These are phyloP conservation scores for Adansonia madagascariensis DNA, from an alignment of 441 rosid genomes.

Conservation along the genomic window DNA sequence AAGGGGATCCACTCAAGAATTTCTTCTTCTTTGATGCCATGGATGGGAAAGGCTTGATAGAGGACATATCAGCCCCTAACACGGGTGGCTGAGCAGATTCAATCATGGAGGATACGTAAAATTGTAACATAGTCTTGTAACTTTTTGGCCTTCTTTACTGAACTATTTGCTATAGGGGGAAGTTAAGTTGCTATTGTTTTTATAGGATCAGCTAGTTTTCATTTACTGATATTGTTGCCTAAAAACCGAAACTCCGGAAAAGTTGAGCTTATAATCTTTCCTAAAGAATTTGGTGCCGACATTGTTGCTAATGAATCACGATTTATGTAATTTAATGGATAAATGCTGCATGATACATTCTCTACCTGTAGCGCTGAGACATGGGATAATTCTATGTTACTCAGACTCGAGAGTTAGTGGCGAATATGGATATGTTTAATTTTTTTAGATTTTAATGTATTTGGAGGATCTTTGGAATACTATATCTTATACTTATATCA, in stretches of 20 bases:
- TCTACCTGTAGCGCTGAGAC: neutral
- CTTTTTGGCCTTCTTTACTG: neutral
- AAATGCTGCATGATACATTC: neutral
- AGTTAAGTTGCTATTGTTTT: neutral
- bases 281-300: neutral
- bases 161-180: too few relatives aligned
- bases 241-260: neutral
- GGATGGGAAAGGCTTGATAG: conserved; percentile 62
- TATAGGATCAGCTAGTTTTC: conserved; percentile 5
- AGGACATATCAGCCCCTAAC: conserved; percentile 64
- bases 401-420: too few relatives aligned
- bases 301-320: neutral
- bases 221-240: neutral
- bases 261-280: neutral
- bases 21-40: conserved; percentile 66
- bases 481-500: too few relatives aligned
- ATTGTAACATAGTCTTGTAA: neutral
- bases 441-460: too few relatives aligned
- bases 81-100: too few relatives aligned
- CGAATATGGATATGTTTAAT: too few relatives aligned
- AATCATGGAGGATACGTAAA: conserved; percentile 27
- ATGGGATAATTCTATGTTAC: too few relatives aligned
- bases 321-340: neutral
- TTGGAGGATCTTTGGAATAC: too few relatives aligned
- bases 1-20: conserved; percentile 83